Conservation (phyloP, 257 asterid genomes). For the Ilex aquifolium region DNA sequence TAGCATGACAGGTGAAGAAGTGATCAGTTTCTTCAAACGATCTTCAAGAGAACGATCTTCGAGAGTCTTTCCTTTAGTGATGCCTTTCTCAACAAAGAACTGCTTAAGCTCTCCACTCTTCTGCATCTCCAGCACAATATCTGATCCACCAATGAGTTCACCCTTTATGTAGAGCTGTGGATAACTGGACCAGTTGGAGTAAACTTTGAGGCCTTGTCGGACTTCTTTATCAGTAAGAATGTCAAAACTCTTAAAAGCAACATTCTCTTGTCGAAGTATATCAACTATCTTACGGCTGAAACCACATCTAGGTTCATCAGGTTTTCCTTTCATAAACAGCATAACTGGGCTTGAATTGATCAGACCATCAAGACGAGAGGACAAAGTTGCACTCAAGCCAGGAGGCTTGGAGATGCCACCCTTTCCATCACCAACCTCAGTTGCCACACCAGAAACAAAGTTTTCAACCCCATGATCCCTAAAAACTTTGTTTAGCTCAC, state of each 20-base stretch:
- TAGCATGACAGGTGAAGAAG: conserved; percentile 63
- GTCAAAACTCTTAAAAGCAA: conserved; percentile 70
- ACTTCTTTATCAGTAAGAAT: conserved; percentile 83
- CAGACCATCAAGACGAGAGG: conserved; percentile 49
- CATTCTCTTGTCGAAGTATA: conserved; percentile 66
- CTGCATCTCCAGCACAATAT: conserved; percentile 96
- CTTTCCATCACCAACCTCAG: conserved; percentile 35
- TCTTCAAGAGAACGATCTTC: conserved; percentile 58
- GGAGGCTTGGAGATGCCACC: conserved; percentile 49
- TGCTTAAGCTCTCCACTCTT: conserved; percentile 88
- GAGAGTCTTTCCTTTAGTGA: conserved; percentile 35
- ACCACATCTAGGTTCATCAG: conserved; percentile 83
- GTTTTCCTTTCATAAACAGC: conserved; percentile 89
- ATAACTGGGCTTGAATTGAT: conserved; percentile 58
- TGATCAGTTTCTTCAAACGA: conserved; percentile 53
- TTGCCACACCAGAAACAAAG: conserved; percentile 29
- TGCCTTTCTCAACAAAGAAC: conserved; percentile 63
- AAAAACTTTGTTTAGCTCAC: conserved; percentile 72
- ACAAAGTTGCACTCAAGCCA: conserved; percentile 52
- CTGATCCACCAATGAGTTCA: conserved; percentile 95
- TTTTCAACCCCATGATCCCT: conserved; percentile 50
- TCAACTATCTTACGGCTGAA: conserved; percentile 91
- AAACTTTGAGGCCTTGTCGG: conserved; percentile 91
- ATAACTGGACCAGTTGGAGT: conserved; percentile 95
- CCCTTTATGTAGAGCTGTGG: conserved; percentile 88